Conservation (phyloP, 2,329 filamentous ascomycete species). For the Talaromyces sp. region DNA sequence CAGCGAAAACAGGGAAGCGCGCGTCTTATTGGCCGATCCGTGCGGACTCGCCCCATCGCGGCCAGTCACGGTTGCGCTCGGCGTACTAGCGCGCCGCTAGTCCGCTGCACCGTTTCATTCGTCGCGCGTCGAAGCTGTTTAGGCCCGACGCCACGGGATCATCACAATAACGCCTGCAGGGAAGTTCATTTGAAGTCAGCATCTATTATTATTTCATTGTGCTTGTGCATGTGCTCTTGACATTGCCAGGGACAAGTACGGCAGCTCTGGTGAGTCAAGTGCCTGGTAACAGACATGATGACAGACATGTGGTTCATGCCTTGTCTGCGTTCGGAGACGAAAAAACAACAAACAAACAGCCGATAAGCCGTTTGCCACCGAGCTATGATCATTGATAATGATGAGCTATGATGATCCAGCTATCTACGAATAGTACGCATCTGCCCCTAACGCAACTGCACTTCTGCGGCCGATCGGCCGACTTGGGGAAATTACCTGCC, state of each 20-base stretch:
- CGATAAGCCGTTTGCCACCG: not conserved
- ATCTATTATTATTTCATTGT: not conserved
- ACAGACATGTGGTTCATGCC: not conserved
- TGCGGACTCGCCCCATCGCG: not conserved
- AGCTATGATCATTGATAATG: not conserved
- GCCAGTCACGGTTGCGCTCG: not conserved
- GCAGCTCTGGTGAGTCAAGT: too few relatives aligned
- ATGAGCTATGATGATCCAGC: not conserved
- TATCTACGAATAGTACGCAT: not conserved
- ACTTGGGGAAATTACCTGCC: not conserved
- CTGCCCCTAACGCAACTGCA: not conserved
- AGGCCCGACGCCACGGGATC: not conserved
- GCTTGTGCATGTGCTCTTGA: not conserved
- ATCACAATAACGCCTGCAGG: not conserved
- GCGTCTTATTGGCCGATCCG: not conserved
- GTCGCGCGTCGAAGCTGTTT: not conserved
- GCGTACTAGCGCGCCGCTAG: not conserved
- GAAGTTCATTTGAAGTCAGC: not conserved
- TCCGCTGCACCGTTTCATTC: not conserved
- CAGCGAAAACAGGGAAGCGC: constrained; percentile 6
- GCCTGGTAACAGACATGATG: too few relatives aligned
- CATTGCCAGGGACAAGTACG: not conserved
- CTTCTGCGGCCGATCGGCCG: not conserved
- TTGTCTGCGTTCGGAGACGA: not conserved
- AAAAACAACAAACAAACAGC: not conserved